Percentiles rank a stretch among this genome's conserved stretches.
phyloP scores from a whole-genome alignment of 192 early-diverging fungal species.

The Umbelopsis ramanniana region DNA sequence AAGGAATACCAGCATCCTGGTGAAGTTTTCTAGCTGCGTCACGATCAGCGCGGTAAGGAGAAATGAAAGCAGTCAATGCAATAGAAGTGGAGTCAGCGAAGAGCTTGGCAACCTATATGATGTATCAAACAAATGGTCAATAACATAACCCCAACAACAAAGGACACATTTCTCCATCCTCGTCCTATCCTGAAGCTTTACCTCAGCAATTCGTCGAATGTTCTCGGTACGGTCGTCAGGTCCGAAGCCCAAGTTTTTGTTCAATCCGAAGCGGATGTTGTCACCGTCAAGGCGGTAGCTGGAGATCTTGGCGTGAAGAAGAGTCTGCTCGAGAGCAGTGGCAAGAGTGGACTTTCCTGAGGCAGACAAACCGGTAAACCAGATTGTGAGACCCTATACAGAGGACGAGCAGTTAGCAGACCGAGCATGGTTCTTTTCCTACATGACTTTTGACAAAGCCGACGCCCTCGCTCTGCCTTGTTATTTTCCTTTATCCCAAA shows the following conservation, averaged over 20 bases:
- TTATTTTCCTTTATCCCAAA: constrained; percentile 11
- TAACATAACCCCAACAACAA: background rate
- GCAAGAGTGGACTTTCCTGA: constrained; percentile 94
- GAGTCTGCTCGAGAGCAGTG: constrained; percentile 85
- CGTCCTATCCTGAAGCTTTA: constrained; percentile 29
- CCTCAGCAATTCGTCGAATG: constrained; percentile 93
- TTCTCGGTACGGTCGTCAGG: constrained; percentile 92
- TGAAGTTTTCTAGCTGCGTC: constrained; percentile 81
- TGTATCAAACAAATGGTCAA: background rate
- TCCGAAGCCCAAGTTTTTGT: constrained; percentile 93
- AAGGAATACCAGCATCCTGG: constrained; percentile 75
- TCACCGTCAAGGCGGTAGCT: constrained; percentile 95
- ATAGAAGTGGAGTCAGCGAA: constrained; percentile 88
- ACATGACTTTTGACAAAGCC: no score
- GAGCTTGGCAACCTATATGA: constrained; percentile 74
- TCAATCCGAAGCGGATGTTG: constrained; percentile 96
- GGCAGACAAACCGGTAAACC: constrained; percentile 96
- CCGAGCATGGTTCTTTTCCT: background rate
- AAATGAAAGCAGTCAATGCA: constrained; percentile 90
- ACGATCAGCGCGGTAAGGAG: constrained; percentile 84
- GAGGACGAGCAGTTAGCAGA: background rate
- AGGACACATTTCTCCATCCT: constrained; percentile 13
- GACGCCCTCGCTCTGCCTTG: no score
- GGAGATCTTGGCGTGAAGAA: constrained; percentile 73
- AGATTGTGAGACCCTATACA: constrained; percentile 78